Evolutionary conservation across 306 rosid genomes (phyloP), one percentile per base, ranked within the genome.

Genomic region (Vigna trinervia): DNA sequence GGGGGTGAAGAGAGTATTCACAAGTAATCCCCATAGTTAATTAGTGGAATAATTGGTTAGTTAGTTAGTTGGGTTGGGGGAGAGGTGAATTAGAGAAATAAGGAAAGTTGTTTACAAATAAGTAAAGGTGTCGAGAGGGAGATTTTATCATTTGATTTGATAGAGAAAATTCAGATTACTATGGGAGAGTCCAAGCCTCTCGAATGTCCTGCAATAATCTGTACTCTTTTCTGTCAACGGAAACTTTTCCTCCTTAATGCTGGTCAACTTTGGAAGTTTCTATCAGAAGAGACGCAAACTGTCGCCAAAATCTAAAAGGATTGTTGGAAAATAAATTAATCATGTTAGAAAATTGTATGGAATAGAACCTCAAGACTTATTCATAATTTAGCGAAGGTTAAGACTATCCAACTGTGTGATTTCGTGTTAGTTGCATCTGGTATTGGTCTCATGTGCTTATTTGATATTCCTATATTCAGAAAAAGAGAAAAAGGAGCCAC

Each of bases 311-410:
- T 52, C 52, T 64, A 63, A 34, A 50, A 62, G 13, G 12, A 50
- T 19, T 5, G 62, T 26, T 32, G 67, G n/a, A 62, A 34, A 75
- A 68, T 11, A 43, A 69, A 58, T 17, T 39, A 59, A 69, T 77
- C 53, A 78, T 9, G 8, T 14, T 9, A 69, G 53, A 59, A 32
- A 47, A 70, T 47, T 34, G 52, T 9, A 58, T 2, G 34, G 36
- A 70, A 46, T 2, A 32, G 36, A 70, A 58, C 41, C 13, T 34
- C 76, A 66, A 67, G 38, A 58, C 39, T 12, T 4, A 45, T 32
- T 46, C 22, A 43, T 43, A 43, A 57, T 17, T 69, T 32, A 17
- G 51, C 3, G 10, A 68, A 69, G 22, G 58, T 46, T 68, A 3
- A 23, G 12, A 39, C 28, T 32, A 78, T 78, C 76, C 43, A 23